phyloP scores from a whole-genome alignment of 2,329 filamentous ascomycete genomes.

The Colletotrichum sp. region DNA sequence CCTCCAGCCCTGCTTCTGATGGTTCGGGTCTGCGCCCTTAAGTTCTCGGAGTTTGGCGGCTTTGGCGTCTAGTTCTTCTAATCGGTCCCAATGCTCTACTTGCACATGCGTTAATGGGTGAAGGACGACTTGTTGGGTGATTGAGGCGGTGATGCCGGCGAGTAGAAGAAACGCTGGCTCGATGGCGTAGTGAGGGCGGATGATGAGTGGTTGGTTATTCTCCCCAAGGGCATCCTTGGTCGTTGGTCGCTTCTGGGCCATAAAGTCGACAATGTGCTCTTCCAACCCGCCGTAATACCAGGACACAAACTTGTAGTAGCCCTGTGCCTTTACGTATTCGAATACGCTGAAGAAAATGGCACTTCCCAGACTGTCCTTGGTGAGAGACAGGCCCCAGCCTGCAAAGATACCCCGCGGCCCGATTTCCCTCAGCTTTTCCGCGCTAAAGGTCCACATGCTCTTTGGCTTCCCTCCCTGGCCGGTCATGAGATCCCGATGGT shows the following conservation, averaged over 20 bases:
- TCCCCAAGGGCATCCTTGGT: conserved; percentile 24
- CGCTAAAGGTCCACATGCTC: conserved; percentile 77
- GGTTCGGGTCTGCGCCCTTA: conserved; percentile 32
- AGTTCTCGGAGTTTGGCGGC: conserved; percentile 50
- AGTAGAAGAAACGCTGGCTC: conserved; percentile 75
- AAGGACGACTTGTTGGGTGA: conserved; percentile 72
- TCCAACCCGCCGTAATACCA: conserved; percentile 70
- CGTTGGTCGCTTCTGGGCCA: conserved; percentile 51
- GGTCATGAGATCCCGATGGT: conserved; percentile 56
- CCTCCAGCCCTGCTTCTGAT: conserved; percentile 45
- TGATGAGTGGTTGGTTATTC: conserved; percentile 49
- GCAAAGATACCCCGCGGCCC: conserved; percentile 76
- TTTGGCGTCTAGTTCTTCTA: conserved; percentile 73
- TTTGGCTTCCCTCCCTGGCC: conserved; percentile 49
- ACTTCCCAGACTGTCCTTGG: conserved; percentile 73
- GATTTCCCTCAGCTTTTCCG: conserved; percentile 69
- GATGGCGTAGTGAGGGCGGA: conserved; percentile 76
- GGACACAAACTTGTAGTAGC: conserved; percentile 73
- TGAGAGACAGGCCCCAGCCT: conserved; percentile 71
- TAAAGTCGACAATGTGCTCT: conserved; percentile 54
- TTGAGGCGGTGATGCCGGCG: conserved; percentile 71
- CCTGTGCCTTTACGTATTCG: conserved; percentile 77
- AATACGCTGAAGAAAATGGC: conserved; percentile 78
- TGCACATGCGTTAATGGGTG: conserved; percentile 76
- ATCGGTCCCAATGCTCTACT: conserved; percentile 73